Base-by-base conservation (phyloP, 768 basidiomycete species). In the Termitomyces heimii region DNA sequence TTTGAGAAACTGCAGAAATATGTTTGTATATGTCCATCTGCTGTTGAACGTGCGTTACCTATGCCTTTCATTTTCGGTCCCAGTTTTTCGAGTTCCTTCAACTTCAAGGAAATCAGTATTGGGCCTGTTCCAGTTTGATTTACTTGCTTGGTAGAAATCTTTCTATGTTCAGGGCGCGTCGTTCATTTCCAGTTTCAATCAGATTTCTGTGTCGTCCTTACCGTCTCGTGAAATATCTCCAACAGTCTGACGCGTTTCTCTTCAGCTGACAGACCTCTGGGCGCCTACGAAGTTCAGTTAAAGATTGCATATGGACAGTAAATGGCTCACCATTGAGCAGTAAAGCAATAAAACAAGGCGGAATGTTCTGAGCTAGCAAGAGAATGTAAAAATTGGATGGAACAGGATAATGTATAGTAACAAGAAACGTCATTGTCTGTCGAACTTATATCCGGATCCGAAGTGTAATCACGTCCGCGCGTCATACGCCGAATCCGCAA, bases 201-300 rank as follows among this genome's bases (percentile, higher is more conserved):
- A 34, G 49, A 14, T 22, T 14, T 53, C 5, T 39, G 16, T 39
- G 9, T 40, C n/a, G 28, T 20, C 57, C 70, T 53, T 65, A 92
- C 93, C 16, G 88, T 86, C 71, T 98, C 94, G 65, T 94, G 93
- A 65, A 98, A 96, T 62, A 98, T 92, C 72, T 95, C 94, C 20
- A 96, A 71, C 54, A 98, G 71, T 68, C 89, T 93, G 58, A 85
- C 78, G 66, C 90, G 87, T 73, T 98, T 97, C 71, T 97, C 94
- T 65, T 95, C 92, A 6, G 80, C 82, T 24, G 92, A 94, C 35
- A 98, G 77, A 64, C 94, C 94, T 73, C 90, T 79, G 32, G 88
- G 87, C 54, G 88, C 86, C 88, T 86, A 44, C 37, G 18, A 32
- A 49, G 18, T 26, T 51, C 6, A 49, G 47, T 4, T 35, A 26